Conservation (phyloP, 2,329 filamentous ascomycete genomes). For the Myotisia sp. region DNA sequence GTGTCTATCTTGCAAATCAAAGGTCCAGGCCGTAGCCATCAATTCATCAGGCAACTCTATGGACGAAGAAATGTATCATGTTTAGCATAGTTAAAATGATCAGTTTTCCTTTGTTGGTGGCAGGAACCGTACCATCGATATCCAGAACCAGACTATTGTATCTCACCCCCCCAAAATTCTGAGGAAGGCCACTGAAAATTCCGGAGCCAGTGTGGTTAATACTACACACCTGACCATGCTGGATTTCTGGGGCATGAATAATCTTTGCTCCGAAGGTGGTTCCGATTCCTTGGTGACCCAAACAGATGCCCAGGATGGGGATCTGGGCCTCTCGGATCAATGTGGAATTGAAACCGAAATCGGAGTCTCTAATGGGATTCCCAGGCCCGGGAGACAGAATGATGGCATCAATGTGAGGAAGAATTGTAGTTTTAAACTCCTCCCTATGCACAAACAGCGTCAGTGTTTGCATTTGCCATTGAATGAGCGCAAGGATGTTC, state of each 20-base stretch:
- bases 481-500: background rate
- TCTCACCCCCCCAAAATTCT: constrained; percentile 10
- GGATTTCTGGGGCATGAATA: constrained; percentile 51
- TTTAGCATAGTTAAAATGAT: too few relatives aligned
- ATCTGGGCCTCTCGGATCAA: constrained; percentile 57
- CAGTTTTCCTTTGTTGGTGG: background rate
- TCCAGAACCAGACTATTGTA: constrained; percentile 11
- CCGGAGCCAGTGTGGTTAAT: constrained; percentile 48
- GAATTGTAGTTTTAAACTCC: constrained; percentile 34
- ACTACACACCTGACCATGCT: constrained; percentile 66
- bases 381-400: constrained; percentile 87
- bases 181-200: constrained; percentile 48
- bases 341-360: constrained; percentile 67
- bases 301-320: constrained; percentile 75
- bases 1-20: constrained; percentile 8
- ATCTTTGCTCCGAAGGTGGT: constrained; percentile 53
- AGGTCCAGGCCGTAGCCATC: constrained; percentile 10
- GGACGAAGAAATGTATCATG: too few relatives aligned
- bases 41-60: constrained; percentile 9
- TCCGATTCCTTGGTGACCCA: constrained; percentile 75
- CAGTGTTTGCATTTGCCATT: background rate
- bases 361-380: constrained; percentile 53
- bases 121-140: constrained; percentile 5
- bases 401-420: constrained; percentile 59
- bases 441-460: constrained; percentile 4